A percentile compares a stretch with the other conserved stretches of the same genome.
Evolutionary conservation across 2,329 filamentous ascomycete species (phyloP).

Genomic region (Aspergillus chevalieri): DNA sequence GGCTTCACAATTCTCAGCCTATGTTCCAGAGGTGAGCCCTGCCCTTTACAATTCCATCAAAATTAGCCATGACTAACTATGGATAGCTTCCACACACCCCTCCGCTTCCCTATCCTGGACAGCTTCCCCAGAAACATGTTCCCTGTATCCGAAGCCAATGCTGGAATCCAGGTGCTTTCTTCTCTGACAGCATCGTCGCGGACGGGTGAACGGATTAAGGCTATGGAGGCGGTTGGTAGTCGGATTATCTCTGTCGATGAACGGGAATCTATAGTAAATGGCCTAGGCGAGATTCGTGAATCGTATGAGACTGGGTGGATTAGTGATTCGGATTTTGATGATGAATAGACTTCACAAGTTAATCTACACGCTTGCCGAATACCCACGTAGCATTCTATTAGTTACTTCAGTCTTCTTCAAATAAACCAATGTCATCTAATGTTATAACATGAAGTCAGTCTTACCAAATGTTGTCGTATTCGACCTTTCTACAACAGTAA

Average conservation of each 20-base stretch:
- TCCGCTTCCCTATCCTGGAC: slow-evolving; percentile 71
- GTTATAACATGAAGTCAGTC: too few species aligned
- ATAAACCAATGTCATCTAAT: too few species aligned
- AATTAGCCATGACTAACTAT: slow-evolving; percentile 1
- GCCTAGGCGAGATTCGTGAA: slow-evolving; percentile 74
- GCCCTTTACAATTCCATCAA: background rate
- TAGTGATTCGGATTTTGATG: slow-evolving; percentile 52
- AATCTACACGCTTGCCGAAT: background rate
- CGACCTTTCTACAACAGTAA: too few species aligned
- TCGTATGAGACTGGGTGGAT: slow-evolving; percentile 86
- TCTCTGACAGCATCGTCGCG: slow-evolving; percentile 68
- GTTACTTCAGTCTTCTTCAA: too few species aligned
- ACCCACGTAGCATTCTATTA: too few species aligned
- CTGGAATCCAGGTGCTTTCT: slow-evolving; percentile 44
- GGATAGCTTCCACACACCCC: slow-evolving; percentile 31
- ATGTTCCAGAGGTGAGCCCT: slow-evolving; percentile 28
- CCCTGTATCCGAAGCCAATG: slow-evolving; percentile 36
- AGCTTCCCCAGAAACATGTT: slow-evolving; percentile 77
- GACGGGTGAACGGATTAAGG: slow-evolving; percentile 63
- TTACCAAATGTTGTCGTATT: too few species aligned
- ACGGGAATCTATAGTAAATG: slow-evolving; percentile 74
- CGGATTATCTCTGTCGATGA: slow-evolving; percentile 66
- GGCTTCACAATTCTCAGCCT: slow-evolving; percentile 28
- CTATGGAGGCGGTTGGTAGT: slow-evolving; percentile 58
- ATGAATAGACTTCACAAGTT: slow-evolving; percentile 25